Conservation (phyloP, 805 yeast species). For the Cephaloascus albidus region DNA sequence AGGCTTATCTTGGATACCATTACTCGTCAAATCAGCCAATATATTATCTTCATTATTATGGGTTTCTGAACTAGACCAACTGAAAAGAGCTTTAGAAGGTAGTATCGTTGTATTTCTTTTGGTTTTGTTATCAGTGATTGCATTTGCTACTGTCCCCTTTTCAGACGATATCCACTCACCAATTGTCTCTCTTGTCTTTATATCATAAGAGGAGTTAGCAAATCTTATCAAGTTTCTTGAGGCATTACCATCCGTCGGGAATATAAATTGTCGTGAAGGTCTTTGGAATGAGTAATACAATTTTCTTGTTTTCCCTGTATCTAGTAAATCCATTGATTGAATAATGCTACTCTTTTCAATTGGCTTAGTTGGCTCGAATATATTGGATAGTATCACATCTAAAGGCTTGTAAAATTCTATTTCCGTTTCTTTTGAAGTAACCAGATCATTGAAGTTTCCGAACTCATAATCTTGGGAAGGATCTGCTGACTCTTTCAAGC, state of each 20-base stretch:
- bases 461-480: too few relatives aligned
- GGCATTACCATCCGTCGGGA: constrained; percentile 7
- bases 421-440: neutral
- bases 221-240: constrained; percentile 17
- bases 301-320: constrained; percentile 16
- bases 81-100: constrained; percentile 6
- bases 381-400: neutral
- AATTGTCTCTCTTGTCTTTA: constrained; percentile 10
- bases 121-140: constrained; percentile 1
- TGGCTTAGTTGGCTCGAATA: constrained; percentile 12
- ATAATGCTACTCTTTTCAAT: too few relatives aligned
- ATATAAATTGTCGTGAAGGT: constrained; percentile 19
- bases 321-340: constrained; percentile 15
- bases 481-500: too few relatives aligned
- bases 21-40: too few relatives aligned
- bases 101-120: constrained; percentile 8
- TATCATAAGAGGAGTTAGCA: constrained; percentile 16
- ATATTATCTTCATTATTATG: too few relatives aligned
- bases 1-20: too few relatives aligned
- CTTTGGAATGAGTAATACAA: constrained; percentile 23
- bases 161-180: constrained; percentile 11
- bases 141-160: neutral
- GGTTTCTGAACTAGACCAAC: neutral
- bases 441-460: too few relatives aligned
- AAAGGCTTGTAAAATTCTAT: neutral